These are phyloP conservation scores for Adansonia grandidieri DNA, from an alignment of 441 rosid genomes.

Conservation along the genomic window DNA sequence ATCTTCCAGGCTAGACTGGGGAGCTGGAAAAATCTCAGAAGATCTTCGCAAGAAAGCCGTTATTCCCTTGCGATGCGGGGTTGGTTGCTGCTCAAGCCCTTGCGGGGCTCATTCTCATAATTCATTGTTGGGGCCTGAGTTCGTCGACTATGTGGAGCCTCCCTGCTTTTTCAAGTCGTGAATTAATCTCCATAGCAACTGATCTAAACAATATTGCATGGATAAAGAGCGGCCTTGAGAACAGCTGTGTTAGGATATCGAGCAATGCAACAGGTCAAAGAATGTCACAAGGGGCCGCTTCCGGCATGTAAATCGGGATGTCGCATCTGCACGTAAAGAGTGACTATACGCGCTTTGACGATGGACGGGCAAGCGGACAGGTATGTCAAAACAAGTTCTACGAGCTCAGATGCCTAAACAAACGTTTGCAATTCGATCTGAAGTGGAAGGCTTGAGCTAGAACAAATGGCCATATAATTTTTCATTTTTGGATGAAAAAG, in stretches of 20 bases:
- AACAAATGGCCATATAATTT: too few species aligned
- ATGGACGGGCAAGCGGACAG: conserved; percentile 49
- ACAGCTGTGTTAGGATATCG: conserved; percentile 28
- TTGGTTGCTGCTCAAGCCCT: conserved; percentile 60
- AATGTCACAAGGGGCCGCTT: conserved; percentile 37
- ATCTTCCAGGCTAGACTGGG: conserved; percentile 49
- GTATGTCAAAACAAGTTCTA: conserved; percentile 39
- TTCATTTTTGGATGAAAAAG: too few species aligned
- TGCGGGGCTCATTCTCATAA: conserved; percentile 33
- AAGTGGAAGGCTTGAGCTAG: conserved; percentile 51
- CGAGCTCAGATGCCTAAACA: conserved; percentile 47
- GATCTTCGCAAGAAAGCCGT: conserved; percentile 53
- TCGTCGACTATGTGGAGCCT: conserved; percentile 73
- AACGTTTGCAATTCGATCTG: conserved; percentile 50
- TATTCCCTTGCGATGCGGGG: conserved; percentile 66
- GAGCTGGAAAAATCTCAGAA: conserved; percentile 53
- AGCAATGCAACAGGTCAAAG: conserved; percentile 31
- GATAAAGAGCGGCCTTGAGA: conserved; percentile 76
- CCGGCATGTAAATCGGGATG: conserved; percentile 44
- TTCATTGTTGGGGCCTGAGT: conserved; percentile 73
- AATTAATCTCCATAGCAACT: conserved; percentile 72
- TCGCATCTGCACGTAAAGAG: conserved; percentile 42
- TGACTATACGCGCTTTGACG: conserved; percentile 36
- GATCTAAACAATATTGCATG: conserved; percentile 86
- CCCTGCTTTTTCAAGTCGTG: conserved; percentile 61